Evolutionary conservation across 1,284 basidiomycete species (phyloP), one percentile per base, ranked within the genome.

Genomic region (Fomitiporia mediterranea): DNA sequence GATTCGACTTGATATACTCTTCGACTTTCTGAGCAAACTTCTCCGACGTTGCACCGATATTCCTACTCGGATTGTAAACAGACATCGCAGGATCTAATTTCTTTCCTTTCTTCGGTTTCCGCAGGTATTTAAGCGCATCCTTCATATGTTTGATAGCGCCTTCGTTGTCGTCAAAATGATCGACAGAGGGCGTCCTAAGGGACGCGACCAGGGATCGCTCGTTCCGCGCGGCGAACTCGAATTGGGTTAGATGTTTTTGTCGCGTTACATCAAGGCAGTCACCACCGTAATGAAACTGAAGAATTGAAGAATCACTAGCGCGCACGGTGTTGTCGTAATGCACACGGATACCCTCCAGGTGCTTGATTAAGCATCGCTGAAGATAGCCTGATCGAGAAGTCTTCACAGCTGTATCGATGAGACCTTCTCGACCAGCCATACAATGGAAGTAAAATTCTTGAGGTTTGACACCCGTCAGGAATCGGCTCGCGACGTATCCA

Each of bases 391-490:
- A 99, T 62, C 97, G 92, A 62, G 91, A 93, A 4, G 97, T 99
- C 75, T 99, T 99, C 72, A 99, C 97, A 49, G 97, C 97, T 8
- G 97, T 99, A 70, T 99, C 97, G 67, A 99, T 99, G 32, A 99
- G 81, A 70, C 97, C 97, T 75, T 99, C 97, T 65, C 97, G 86
- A 53, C 97, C 97, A 58, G 97, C 95, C 97, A 99, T 99, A 72
- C 97, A 98, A 75, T 99, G 97, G 82, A 99, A 99, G 76, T 98
- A 99, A 75, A 98, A 99, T 71, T 99, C 97, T 70, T 99, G 97
- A 0, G 97, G 97, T 61, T 91, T 92, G 69, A 99, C 89, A 59
- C 97, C 97, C 17, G 97, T 99, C 77, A 99, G 82, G 83, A 99
- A 99, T 51, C 97, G 93, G 70, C 95, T 97, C n/a, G 92, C 94